Percentiles rank a stretch among this genome's conserved stretches.
Conservation (phyloP, 2,329 filamentous ascomycete species). For the Atkinsonella texensis region DNA sequence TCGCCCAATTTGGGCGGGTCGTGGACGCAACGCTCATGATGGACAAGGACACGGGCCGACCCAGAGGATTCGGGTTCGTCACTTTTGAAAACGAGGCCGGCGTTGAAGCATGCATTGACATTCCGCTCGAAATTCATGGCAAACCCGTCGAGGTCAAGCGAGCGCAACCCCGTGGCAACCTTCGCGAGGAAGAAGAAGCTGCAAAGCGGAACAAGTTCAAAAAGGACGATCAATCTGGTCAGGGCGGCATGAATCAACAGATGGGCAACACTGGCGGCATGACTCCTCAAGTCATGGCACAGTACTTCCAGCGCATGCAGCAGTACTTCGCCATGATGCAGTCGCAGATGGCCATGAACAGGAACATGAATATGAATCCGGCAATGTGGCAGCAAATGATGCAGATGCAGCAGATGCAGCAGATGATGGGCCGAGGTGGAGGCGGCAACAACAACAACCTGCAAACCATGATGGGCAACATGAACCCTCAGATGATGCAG, state of each 20-base stretch:
- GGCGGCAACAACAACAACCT: conserved; percentile 17
- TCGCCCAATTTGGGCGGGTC: conserved; percentile 90
- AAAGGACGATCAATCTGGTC: conserved; percentile 31
- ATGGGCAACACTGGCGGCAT: conserved; percentile 49
- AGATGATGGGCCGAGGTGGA: conserved; percentile 36
- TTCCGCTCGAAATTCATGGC: conserved; percentile 80
- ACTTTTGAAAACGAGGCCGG: conserved; percentile 95
- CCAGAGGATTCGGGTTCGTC: conserved; percentile 92
- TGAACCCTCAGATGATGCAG: conserved; percentile 45
- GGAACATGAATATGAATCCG: conserved; percentile 60
- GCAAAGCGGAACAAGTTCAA: conserved; percentile 49
- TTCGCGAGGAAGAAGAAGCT: conserved; percentile 80
- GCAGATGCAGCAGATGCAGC: conserved; percentile 61
- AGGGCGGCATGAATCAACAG: conserved; percentile 26
- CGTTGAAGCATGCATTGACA: conserved; percentile 78
- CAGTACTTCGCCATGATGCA: conserved; percentile 95
- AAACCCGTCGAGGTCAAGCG: conserved; percentile 99
- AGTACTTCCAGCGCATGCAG: conserved; percentile 98
- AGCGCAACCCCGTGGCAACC: conserved; percentile 86
- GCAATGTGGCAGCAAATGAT: conserved; percentile 66
- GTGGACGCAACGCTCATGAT: conserved; percentile 99
- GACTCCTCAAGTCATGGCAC: conserved; percentile 94
- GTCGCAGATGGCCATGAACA: conserved; percentile 79
- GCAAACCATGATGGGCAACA: conserved; percentile 29
- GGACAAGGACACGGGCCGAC: conserved; percentile 97